Base-by-base conservation (phyloP, 768 basidiomycete species). In the Auriscalpium vulgare region DNA sequence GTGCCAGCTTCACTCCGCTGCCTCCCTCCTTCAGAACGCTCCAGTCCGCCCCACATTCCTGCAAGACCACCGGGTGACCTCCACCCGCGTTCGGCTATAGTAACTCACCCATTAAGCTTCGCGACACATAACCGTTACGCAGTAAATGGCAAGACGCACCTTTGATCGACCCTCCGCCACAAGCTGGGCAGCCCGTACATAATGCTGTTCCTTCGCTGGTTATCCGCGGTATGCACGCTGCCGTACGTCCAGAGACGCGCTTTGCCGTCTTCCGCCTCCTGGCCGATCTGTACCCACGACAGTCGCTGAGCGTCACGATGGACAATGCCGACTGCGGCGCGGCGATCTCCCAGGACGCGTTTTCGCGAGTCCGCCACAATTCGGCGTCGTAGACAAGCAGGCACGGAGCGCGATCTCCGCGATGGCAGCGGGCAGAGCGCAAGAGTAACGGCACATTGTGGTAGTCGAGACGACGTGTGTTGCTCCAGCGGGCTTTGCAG, bases 1-100 rank as follows among this genome's bases (percentile, higher is more conserved):
- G 57, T 62, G 10, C 54, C 10, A 68, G 47, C 53, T 68, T 68
- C 13, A 63, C 51, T 3, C 67, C 67, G 43, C 66, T 67, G 47
- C 49, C 60, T 53, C 4, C 36, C 34, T 16, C 8, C 53, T 19
- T 38, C 10, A 19, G 64, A 13, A 45, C 54, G 56, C 40, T 64
- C 38, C 13, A 68, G 37, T 3, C 61, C 67, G 19, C 49, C 58
- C 1, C 51, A 47, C 40, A 68, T 65, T 29, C 67, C 67, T 36
- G 58, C 55, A 19, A 67, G 53, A 10, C 67, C 67, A 23, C 55
- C 53, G 1, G 62, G 51, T 11, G 66, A 61, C 46, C 38, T 66
- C 62, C 1, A 67, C n/a, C 62, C 4, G 51, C 52, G 40, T 62
- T 62, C 13, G 65, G 63, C 66, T 68, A 46, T 35, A 29, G 29